Evolutionary conservation across 192 early-diverging fungal species (phyloP), one percentile per base, ranked within the genome.

Genomic region (Umbelopsis isabellina): DNA sequence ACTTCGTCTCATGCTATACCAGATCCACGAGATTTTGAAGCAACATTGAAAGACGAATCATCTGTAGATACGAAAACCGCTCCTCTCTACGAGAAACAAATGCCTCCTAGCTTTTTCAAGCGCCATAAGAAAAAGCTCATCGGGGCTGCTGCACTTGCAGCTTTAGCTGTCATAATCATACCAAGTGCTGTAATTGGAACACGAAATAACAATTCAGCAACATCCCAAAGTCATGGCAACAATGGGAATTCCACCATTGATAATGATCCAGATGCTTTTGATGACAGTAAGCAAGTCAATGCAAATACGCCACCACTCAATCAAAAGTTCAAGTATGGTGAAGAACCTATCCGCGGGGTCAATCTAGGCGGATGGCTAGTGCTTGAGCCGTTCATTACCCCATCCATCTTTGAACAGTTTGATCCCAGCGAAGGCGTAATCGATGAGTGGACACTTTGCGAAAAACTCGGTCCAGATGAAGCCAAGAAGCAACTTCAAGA

Each of bases 321-420:
- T 33, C 66, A 81, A 27, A 58, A 68, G n/a, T 81, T 85, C 67
- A 65, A 70, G 16, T 85, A 83, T 49, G 72, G 73, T 51, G 45
- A 67, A 4, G 21, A 75, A 45, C 41, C 77, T 22, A 87, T 91
- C 33, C 85, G 89, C 6, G 91, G 91, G 8, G 90, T 91, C 25
- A 92, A 91, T 37, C 71, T 92, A 2, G 89, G 91, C 46, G 90
- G 91, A 9, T 87, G 88, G 71, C 83, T 92, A 45, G 89, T 92
- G 10, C 79, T 90, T 2, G 91, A 92, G 73, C 73, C 83, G 3
- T 84, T 83, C 51, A 82, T 86, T 58, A 83, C 79, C 3, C 86
- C 86, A 1, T 78, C 70, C 3, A 65, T 86, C 21, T 86, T 88
- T 76, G 66, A 79, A 6, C 77, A 81, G 12, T 77, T 79, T 18